These are phyloP conservation scores for Bothriochloa decipiens DNA, from an alignment of 176 grass and related monocot genomes.

Conservation along the genomic window DNA sequence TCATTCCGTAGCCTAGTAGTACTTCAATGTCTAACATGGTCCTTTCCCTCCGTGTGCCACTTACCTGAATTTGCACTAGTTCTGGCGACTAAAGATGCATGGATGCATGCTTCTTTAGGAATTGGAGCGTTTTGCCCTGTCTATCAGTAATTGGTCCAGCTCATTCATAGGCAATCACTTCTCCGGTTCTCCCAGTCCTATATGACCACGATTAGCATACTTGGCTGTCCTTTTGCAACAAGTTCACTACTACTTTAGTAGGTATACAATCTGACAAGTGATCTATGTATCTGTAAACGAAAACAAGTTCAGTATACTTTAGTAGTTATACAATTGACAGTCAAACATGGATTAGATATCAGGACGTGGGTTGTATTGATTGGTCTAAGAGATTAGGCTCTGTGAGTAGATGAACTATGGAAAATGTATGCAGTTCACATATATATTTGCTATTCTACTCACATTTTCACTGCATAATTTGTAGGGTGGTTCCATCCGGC, in stretches of 20 bases:
- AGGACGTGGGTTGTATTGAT: background rate
- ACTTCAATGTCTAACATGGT: background rate
- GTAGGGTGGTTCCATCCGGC: constrained; percentile 66
- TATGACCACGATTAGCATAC: background rate
- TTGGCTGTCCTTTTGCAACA: background rate
- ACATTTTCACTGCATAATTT: constrained; percentile 27
- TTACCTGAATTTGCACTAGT: constrained; percentile 17
- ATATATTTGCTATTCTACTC: constrained; percentile 1
- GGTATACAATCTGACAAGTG: background rate
- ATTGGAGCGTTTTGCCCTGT: background rate
- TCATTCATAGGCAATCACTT: constrained; percentile 5
- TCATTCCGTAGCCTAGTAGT: background rate
- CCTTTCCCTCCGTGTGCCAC: constrained; percentile 30
- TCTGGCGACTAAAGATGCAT: background rate
- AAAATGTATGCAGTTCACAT: constrained; percentile 20
- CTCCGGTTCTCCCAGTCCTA: background rate
- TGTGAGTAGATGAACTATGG: background rate
- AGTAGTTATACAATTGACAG: background rate
- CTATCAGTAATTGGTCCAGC: background rate
- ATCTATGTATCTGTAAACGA: background rate
- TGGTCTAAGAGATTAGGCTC: background rate
- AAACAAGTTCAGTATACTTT: background rate
- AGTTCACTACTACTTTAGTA: background rate
- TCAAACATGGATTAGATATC: background rate
- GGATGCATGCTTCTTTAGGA: background rate